Conservation (phyloP, 2,329 filamentous ascomycete genomes). For the Rhinocladiella mackenziei region DNA sequence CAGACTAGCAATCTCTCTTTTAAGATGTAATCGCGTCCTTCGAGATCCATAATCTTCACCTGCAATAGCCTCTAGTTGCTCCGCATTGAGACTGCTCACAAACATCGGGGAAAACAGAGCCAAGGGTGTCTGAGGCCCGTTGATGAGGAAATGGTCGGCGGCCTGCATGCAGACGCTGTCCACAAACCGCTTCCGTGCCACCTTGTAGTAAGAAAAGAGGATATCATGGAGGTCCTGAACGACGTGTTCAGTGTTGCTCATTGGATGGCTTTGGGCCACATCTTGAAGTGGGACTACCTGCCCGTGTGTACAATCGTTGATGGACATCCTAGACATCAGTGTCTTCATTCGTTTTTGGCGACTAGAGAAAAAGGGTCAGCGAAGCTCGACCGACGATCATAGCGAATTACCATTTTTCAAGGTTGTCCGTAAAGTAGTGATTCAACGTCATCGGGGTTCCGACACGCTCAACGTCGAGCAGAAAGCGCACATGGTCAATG, state of each 20-base stretch:
- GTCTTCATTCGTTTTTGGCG: slow-evolving; percentile 6
- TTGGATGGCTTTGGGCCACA: slow-evolving; percentile 8
- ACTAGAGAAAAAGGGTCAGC: too few relatives aligned
- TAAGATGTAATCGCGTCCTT: too few relatives aligned
- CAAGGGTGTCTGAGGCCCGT: slow-evolving; percentile 49
- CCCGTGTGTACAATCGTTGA: slow-evolving; percentile 4
- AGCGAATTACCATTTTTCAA: slow-evolving; percentile 36
- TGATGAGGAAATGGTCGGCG: slow-evolving; percentile 52
- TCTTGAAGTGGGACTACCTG: slow-evolving; percentile 8
- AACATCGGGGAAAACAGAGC: slow-evolving; percentile 51
- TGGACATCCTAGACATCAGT: not conserved
- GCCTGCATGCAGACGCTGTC: slow-evolving; percentile 60
- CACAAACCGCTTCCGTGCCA: slow-evolving; percentile 58
- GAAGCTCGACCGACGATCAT: too few relatives aligned
- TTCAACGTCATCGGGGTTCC: slow-evolving; percentile 51
- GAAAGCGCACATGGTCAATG: slow-evolving; percentile 48
- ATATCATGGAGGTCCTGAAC: slow-evolving; percentile 57
- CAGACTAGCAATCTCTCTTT: too few relatives aligned
- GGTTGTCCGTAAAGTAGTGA: slow-evolving; percentile 49
- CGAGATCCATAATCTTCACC: slow-evolving; percentile 56
- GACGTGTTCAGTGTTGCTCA: slow-evolving; percentile 39
- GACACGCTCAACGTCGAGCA: slow-evolving; percentile 51
- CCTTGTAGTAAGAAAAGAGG: slow-evolving; percentile 59
- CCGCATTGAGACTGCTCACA: slow-evolving; percentile 46
- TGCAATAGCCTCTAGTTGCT: slow-evolving; percentile 54